phyloP scores from a whole-genome alignment of 352 stramenopile species.

The Peronospora destructor region DNA sequence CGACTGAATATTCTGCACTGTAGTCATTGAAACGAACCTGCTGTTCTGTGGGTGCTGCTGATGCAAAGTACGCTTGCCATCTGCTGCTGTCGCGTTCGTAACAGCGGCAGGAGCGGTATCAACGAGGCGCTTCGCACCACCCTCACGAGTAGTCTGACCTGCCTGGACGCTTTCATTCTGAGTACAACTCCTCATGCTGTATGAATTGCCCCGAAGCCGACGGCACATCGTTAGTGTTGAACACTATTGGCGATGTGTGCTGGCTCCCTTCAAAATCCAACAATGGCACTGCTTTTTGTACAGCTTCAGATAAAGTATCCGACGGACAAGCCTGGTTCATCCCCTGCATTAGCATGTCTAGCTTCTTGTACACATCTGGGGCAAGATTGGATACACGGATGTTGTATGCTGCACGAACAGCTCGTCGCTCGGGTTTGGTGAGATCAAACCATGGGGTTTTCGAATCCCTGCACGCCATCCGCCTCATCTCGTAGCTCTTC shows the following conservation, averaged over 20 bases:
- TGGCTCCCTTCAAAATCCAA: constrained; percentile 17
- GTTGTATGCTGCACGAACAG: constrained; percentile 34
- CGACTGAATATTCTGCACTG: neutral
- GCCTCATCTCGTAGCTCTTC: constrained; percentile 36
- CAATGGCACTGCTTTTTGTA: neutral
- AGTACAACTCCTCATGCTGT: neutral
- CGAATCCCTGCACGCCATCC: constrained; percentile 9
- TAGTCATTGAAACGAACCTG: constrained; percentile 2
- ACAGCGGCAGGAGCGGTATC: constrained; percentile 5
- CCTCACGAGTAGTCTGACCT: constrained; percentile 19
- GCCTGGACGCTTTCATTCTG: constrained; percentile 6
- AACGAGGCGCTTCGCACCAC: constrained; percentile 19
- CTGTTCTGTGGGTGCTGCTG: constrained; percentile 2
- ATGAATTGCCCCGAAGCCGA: neutral
- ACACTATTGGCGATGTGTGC: constrained; percentile 7
- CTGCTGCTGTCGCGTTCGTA: neutral
- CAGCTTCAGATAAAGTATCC: constrained; percentile 10
- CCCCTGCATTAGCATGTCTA: constrained; percentile 36
- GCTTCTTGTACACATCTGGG: constrained; percentile 34
- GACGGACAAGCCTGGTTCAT: constrained; percentile 24
- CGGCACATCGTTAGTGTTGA: constrained; percentile 3
- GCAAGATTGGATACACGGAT: constrained; percentile 40
- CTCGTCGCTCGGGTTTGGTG: constrained; percentile 40
- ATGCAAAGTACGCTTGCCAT: constrained; percentile 4
- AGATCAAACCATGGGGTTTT: constrained; percentile 53